A percentile compares a stretch with the other conserved stretches of the same genome.
These are phyloP conservation scores for Carex cristatella DNA, from an alignment of 176 grass and related monocot genomes.

Conservation along the genomic window DNA sequence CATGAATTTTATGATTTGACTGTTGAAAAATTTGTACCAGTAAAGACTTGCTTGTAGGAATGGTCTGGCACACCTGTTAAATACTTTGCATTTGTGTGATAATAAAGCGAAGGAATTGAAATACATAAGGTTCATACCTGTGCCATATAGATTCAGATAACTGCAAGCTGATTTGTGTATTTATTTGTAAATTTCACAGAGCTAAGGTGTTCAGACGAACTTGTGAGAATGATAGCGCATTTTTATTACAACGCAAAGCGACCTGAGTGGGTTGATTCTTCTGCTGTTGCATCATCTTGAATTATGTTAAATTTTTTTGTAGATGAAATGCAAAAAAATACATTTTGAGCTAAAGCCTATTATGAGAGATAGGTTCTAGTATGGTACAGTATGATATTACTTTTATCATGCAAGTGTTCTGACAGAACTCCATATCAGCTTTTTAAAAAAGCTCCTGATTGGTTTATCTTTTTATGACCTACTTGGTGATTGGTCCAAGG, in stretches of 20 bases:
- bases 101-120: not conserved
- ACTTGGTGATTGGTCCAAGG: not conserved
- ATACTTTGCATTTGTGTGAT: not conserved
- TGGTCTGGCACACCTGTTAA: not conserved
- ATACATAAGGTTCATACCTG: not conserved
- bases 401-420: not conserved
- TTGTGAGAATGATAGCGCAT: constrained; percentile 65
- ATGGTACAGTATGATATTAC: not conserved
- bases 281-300: constrained; percentile 32
- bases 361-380: not conserved
- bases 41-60: not conserved
- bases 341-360: not conserved
- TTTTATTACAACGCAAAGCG: constrained; percentile 97
- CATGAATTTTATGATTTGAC: not conserved
- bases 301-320: not conserved
- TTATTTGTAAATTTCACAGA: constrained; percentile 30
- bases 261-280: constrained; percentile 65
- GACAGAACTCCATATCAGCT: not conserved
- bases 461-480: not conserved
- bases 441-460: not conserved
- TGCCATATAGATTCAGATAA: not conserved
- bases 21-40: not conserved
- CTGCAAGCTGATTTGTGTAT: not conserved
- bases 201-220: constrained; percentile 57
- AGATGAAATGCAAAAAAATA: not conserved